These are phyloP conservation scores for Talaromyces albobiverticillius DNA, from an alignment of 2,329 filamentous ascomycete species.

Conservation along the genomic window DNA sequence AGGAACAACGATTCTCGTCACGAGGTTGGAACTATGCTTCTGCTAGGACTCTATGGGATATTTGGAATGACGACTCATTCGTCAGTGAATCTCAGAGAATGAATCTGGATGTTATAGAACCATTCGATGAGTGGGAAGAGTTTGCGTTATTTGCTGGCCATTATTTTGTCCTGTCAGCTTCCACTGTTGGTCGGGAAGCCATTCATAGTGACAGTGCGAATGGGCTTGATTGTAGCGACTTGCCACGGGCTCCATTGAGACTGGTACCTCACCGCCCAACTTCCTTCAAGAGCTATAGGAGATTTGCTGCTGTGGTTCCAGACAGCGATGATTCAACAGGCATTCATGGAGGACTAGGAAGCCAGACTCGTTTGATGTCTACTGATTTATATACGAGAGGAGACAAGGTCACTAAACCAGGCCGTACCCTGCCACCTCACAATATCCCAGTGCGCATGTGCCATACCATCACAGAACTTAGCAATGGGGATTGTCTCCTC, in stretches of 20 bases:
- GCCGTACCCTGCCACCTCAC: conserved; percentile 42
- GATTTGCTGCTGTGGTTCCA: conserved; percentile 59
- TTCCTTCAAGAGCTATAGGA: conserved; percentile 48
- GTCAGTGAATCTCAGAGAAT: conserved; percentile 59
- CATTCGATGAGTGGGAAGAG: conserved; percentile 96
- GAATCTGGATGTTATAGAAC: conserved; percentile 67
- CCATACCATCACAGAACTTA: conserved; percentile 69
- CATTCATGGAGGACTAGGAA: conserved; percentile 42
- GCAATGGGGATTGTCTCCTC: conserved; percentile 59
- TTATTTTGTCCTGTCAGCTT: conserved; percentile 74
- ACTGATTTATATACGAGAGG: conserved; percentile 47
- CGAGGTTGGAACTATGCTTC: conserved; percentile 66
- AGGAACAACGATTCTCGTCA: conserved; percentile 64
- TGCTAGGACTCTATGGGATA: conserved; percentile 72
- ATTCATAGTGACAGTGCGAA: not conserved
- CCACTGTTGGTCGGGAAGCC: conserved; percentile 27
- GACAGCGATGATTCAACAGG: conserved; percentile 30
- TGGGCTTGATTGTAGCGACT: not conserved
- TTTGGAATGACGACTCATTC: conserved; percentile 72
- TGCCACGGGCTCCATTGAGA: not conserved
- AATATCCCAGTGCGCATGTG: conserved; percentile 59
- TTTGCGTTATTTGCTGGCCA: conserved; percentile 81
- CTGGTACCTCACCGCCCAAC: conserved; percentile 18
- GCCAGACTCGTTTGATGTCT: conserved; percentile 47
- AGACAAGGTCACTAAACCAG: conserved; percentile 46